Evolutionary conservation across 2,329 filamentous ascomycete genomes (phyloP).

Genomic region (Ceratocystis eucalypticola): DNA sequence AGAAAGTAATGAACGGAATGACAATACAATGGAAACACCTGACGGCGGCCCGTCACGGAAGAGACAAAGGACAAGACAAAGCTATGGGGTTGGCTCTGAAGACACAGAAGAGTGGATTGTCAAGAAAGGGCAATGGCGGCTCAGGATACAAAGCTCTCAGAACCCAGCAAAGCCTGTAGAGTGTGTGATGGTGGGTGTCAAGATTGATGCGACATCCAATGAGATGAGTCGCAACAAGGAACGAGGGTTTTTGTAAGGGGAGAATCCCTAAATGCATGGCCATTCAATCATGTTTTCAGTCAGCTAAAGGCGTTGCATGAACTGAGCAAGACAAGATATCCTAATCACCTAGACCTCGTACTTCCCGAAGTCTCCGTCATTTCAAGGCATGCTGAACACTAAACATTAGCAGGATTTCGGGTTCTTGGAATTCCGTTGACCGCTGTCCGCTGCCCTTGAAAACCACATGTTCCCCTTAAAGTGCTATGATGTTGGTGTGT

Average conservation of each 20-base stretch:
- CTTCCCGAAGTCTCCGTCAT: neutral
- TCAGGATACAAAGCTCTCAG: conserved; percentile 44
- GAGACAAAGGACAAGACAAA: conserved; percentile 16
- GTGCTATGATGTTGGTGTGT: neutral
- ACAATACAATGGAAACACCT: conserved; percentile 23
- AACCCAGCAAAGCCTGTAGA: conserved; percentile 43
- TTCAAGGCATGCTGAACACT: neutral
- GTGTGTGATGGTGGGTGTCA: conserved; percentile 61
- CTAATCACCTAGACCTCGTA: neutral
- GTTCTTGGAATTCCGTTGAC: neutral
- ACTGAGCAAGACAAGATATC: neutral
- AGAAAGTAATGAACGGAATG: conserved; percentile 22
- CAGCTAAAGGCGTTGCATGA: neutral
- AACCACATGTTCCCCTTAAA: neutral
- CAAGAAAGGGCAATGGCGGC: conserved; percentile 55
- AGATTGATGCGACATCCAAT: conserved; percentile 56
- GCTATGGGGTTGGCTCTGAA: neutral
- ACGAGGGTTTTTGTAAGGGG: conserved; percentile 45
- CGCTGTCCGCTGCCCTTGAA: neutral
- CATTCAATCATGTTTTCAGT: neutral
- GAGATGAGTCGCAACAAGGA: conserved; percentile 53
- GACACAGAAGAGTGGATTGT: conserved; percentile 44
- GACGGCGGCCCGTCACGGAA: conserved; percentile 20
- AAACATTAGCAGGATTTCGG: neutral
- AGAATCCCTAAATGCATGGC: neutral